Evolutionary conservation across 2,329 filamentous ascomycete genomes (phyloP).

Genomic region (Aureobasidium sp.): DNA sequence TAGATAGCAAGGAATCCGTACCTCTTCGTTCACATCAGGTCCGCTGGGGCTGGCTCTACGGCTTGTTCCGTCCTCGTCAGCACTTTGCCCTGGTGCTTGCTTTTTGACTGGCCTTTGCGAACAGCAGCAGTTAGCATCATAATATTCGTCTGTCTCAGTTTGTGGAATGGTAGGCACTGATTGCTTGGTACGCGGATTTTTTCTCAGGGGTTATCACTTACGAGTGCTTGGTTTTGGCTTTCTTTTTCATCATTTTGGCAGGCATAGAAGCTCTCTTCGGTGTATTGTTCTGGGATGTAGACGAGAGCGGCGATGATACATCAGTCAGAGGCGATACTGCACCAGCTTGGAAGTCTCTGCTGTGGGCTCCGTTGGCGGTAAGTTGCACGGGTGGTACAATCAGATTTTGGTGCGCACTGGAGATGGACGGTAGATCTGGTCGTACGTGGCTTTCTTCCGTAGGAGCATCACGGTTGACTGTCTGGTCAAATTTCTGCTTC

Average conservation of each 20-base stretch:
- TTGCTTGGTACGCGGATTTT: not conserved
- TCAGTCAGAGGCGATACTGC: slow-evolving; percentile 29
- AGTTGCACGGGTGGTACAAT: slow-evolving; percentile 16
- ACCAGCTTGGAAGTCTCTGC: not conserved
- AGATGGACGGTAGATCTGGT: slow-evolving; percentile 15
- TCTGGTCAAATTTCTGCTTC: slow-evolving; percentile 28
- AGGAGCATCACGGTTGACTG: slow-evolving; percentile 24
- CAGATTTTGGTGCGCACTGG: not conserved
- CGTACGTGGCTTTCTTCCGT: slow-evolving; percentile 29
- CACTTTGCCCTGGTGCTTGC: slow-evolving; percentile 61
- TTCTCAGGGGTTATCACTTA: slow-evolving; percentile 24
- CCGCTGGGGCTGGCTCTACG: slow-evolving; percentile 57
- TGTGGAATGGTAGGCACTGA: not conserved
- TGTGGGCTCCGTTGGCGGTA: not conserved
- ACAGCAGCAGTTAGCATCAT: not conserved
- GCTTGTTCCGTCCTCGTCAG: slow-evolving; percentile 58
- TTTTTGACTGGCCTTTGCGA: slow-evolving; percentile 65
- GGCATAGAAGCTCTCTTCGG: slow-evolving; percentile 22
- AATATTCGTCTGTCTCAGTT: not conserved
- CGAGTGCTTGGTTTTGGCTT: slow-evolving; percentile 35
- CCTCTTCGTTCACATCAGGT: slow-evolving; percentile 51
- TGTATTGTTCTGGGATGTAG: slow-evolving; percentile 26
- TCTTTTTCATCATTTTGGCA: slow-evolving; percentile 24
- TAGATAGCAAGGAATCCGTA: slow-evolving; percentile 41
- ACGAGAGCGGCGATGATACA: slow-evolving; percentile 24